A percentile compares a stretch with the other conserved stretches of the same genome.
phyloP scores from a whole-genome alignment of 2,329 filamentous ascomycete species.

The Dactylellina drechsleri region DNA sequence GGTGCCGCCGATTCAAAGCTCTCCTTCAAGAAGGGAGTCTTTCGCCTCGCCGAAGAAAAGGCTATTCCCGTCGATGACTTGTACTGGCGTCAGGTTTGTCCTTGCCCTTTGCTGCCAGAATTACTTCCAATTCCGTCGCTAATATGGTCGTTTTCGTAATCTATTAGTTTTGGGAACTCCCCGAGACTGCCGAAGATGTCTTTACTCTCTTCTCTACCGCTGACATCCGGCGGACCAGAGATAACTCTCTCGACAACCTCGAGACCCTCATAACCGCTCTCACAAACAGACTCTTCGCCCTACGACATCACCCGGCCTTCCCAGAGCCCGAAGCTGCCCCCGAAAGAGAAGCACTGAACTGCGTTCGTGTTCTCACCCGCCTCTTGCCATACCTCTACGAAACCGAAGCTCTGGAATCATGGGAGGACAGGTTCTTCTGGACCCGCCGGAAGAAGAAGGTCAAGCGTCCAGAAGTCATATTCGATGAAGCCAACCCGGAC shows the following conservation, averaged over 20 bases:
- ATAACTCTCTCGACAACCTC: slow-evolving; percentile 84
- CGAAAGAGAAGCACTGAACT: slow-evolving; percentile 91
- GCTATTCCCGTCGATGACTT: slow-evolving; percentile 86
- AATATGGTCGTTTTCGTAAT: background rate
- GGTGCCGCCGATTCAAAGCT: slow-evolving; percentile 98
- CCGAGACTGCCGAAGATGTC: slow-evolving; percentile 93
- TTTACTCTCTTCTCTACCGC: slow-evolving; percentile 93
- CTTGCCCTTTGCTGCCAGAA: background rate
- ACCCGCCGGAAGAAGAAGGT: slow-evolving; percentile 76
- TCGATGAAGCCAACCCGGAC: slow-evolving; percentile 72
- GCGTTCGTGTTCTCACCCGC: slow-evolving; percentile 87
- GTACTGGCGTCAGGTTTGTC: slow-evolving; percentile 88
- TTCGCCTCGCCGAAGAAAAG: slow-evolving; percentile 88
- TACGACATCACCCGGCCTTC: slow-evolving; percentile 90
- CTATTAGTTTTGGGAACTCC: slow-evolving; percentile 91
- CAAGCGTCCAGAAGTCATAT: slow-evolving; percentile 78
- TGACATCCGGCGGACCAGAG: slow-evolving; percentile 87
- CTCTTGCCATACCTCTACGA: slow-evolving; percentile 93
- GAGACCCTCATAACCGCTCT: slow-evolving; percentile 87
- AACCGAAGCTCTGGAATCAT: slow-evolving; percentile 79
- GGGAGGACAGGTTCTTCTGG: slow-evolving; percentile 98
- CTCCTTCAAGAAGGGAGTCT: slow-evolving; percentile 98
- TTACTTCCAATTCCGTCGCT: slow-evolving; percentile 5
- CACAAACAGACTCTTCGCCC: slow-evolving; percentile 80
- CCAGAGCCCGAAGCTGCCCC: slow-evolving; percentile 84